Evolutionary conservation across 352 stramenopile species (phyloP), one percentile per base, ranked within the genome.

Genomic region (Pythium sp.): DNA sequence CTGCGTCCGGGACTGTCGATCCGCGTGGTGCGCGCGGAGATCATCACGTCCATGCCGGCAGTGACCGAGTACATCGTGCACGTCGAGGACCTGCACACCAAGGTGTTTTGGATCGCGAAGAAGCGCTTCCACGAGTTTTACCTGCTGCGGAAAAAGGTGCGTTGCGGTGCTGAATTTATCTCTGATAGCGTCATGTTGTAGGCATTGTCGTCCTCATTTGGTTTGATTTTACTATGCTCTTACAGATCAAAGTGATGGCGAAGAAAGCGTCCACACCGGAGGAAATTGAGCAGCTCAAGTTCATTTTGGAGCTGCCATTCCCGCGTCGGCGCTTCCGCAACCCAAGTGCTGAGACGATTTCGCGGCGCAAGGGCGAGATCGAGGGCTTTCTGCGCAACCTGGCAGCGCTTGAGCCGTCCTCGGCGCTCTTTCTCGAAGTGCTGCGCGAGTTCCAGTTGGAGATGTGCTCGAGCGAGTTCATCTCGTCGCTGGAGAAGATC

Each of bases 51-150:
- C 22, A 81, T 91, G 79, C 74, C 76, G 30, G 74, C 79, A 5
- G 81, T 88, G 32, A 90, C 81, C 5, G 80, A 94, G 61, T 94
- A 93, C 66, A 76, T 92, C 7, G 41, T 94, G 15, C 83, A 94
- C 51, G 81, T 94, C 5, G 76, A 89, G 36, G 86, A 94, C 54
- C 58, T 92, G 22, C 81, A 92, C 71, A 94, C 86, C 4, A 86
- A 88, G 65, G 86, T 94, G 20, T 91, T 94, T 57, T 94, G 86
- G 86, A 86, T 90, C 63, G 82, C 81, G 2, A 92, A 91, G 65
- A 94, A 94, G 68, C 83, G 83, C 9, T 94, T 90, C 58, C 81
- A 79, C 36, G 86, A 94, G 46, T 80, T 94, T 56, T 89, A 85
- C 63, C 67, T 78, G 58, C 78, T 94, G 20, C 81, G 86, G 26